phyloP scores from a whole-genome alignment of 495 filamentous ascomycete genomes.

The Barbatosphaeria neglecta region DNA sequence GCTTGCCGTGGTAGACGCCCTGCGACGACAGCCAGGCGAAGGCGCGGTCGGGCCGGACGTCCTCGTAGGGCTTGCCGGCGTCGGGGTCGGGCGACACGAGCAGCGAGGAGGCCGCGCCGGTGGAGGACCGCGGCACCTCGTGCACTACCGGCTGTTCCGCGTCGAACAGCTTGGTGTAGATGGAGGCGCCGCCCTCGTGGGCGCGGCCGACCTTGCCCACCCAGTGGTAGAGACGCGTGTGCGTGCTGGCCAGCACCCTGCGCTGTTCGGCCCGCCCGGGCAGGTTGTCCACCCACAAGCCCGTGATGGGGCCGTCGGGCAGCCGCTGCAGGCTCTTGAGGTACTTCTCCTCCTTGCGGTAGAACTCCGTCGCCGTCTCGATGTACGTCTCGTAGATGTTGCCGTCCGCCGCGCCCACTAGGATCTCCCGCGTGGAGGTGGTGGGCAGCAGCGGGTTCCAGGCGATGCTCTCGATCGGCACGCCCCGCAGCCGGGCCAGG shows the following conservation, averaged over 20 bases:
- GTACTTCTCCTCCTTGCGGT: conserved; percentile 88
- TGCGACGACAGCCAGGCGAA: conserved; percentile 87
- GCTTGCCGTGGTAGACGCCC: conserved; percentile 76
- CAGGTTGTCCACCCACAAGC: conserved; percentile 67
- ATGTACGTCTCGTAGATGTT: conserved; percentile 94
- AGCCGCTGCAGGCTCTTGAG: conserved; percentile 67
- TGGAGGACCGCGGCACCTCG: conserved; percentile 47
- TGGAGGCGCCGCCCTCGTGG: conserved; percentile 69
- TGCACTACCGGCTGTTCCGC: conserved; percentile 63
- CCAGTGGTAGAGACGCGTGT: conserved; percentile 63
- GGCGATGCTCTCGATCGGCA: conserved; percentile 76
- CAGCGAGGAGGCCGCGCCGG: conserved; percentile 49
- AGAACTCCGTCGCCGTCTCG: conserved; percentile 86
- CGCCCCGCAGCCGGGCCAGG: conserved; percentile 71
- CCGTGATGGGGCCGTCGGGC: conserved; percentile 66
- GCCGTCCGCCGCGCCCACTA: conserved; percentile 82
- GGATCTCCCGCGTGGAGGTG: conserved; percentile 87
- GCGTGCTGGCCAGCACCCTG: conserved; percentile 66
- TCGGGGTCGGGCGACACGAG: conserved; percentile 66
- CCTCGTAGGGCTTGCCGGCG: conserved; percentile 18
- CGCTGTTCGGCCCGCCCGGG: conserved; percentile 55
- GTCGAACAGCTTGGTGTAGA: conserved; percentile 82
- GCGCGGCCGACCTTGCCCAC: conserved; percentile 62
- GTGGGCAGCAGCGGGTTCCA: conserved; percentile 98
- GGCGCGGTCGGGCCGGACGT: conserved; percentile 44